Evolutionary conservation across 805 yeast species (phyloP), one percentile per base, ranked within the genome.

Genomic region (Pichia sporocuriosa): DNA sequence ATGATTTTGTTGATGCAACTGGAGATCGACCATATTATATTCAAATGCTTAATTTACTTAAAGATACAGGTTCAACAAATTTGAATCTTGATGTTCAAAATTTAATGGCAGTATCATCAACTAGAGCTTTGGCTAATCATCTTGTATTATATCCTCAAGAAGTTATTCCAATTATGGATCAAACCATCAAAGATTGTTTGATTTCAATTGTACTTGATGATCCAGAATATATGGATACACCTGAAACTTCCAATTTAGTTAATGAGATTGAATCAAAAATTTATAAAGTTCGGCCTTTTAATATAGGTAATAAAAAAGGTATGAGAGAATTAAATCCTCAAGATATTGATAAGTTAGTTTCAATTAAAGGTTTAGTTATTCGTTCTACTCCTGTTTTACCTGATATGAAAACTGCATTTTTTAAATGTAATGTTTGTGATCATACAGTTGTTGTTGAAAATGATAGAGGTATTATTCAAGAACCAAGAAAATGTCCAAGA

Each of bases 151-250:
- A 89, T 58, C 98, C 98, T 0, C 97, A 89, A 60, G 98, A 93
- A 69, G 86, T 93, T 29, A 80, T 93, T 42, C 97, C 98, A 10
- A 86, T 93, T 53, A 89, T 93, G 97, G 98, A 93, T 70, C 96
- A 89, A 57, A 81, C 96, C 4, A 74, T 89, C 43, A 88, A 87
- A 58, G 96, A 90, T 58, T 81, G 88, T 54, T 77, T 93, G 77
- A 81, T 87, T 21, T 79, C 86, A 12, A 59, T 84, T 16, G 79
- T 79, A 17, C 65, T 78, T 45, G 87, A 81, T 48, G 58, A 58
- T 28, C 61, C 66, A 20, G 40, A 42, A n/a, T 40, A 32, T 19
- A 35, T 35, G 26, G 42, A 43, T 16, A 36, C 48, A 2, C 31
- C 19, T 11, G 43, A 36, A 35, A 31, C 33, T 22, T 21, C 40